Evolutionary conservation across 2,329 filamentous ascomycete genomes (phyloP), one percentile per base, ranked within the genome.

Genomic region (Emergomyces orientalis): DNA sequence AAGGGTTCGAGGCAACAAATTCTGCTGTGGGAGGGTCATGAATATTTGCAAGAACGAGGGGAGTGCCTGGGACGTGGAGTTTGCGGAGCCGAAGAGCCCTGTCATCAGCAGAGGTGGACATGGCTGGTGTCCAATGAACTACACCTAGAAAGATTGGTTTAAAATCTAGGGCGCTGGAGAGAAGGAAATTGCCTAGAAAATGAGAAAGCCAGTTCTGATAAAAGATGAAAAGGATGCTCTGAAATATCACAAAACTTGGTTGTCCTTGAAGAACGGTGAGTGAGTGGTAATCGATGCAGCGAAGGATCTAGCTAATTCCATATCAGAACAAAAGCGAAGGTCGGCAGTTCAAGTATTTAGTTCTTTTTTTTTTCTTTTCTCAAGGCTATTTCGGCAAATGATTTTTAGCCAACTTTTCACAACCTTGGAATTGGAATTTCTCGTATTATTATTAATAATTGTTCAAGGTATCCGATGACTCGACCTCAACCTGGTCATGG

Each of bases 31-130:
- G 68, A 45, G 76, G 71, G 68, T 85, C 82, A 76, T 80, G 84
- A 64, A 84, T 74, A 67, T 86, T 86, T 22, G 82, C 74, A 8
- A 86, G 73, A 52, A 86, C 64, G 55, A 86, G 63, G 11, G 84
- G 83, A 0, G 74, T 69, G 0, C 79, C 78, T 0, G 83, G 80
- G 32, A 73, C 65, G 71, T 85, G 83, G 25, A 85, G 79, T 69
- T 63, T 63, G 45, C 65, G 63, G 39, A 68, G 65, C 22, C 63
- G 63, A 14, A 61, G 41, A 39, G 66, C 66, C 59, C 61, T 62
- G 27, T 52, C 47, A 32, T 64, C 61, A 47, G 63, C 61, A 43
- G 59, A 22, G 55, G 30, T 14, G 7, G 55, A 27, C 61, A 63
- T 63, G 34, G 56, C 27, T 59, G 25, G 3, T 39, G 17, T 37